Conservation (phyloP, 192 early-diverging fungal species). For the Chytriomyces confervae region DNA sequence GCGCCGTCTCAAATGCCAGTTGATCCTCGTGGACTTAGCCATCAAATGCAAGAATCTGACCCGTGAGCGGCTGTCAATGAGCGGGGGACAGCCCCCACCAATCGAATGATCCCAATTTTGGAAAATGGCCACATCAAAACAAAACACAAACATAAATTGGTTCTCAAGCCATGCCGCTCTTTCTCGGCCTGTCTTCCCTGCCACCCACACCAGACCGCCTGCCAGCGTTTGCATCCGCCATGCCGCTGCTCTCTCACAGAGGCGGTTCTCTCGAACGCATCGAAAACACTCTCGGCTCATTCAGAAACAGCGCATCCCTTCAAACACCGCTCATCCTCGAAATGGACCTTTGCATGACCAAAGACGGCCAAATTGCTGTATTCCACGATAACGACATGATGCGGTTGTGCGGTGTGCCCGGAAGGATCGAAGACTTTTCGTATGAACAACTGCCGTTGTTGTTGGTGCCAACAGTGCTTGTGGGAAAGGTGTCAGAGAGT, state of each 20-base stretch:
- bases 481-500: conserved; percentile 5
- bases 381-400: conserved; percentile 53
- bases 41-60: too few species aligned
- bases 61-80: too few species aligned
- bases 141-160: too few species aligned
- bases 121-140: too few species aligned
- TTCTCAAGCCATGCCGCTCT: too few species aligned
- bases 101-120: too few species aligned
- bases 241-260: conserved; percentile 50
- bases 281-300: conserved; percentile 56
- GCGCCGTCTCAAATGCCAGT: too few species aligned
- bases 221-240: not conserved
- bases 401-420: conserved; percentile 46
- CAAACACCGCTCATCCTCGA: conserved; percentile 1
- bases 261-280: conserved; percentile 55
- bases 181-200: too few species aligned
- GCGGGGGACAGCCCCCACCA: too few species aligned
- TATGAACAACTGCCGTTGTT: conserved; percentile 51
- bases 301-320: conserved; percentile 47
- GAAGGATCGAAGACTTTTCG: conserved; percentile 44
- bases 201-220: not conserved
- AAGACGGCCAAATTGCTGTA: conserved; percentile 52
- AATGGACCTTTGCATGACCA: conserved; percentile 54
- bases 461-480: conserved; percentile 34
- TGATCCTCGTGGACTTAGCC: too few species aligned